These are phyloP conservation scores for Magnaporthales sp. DNA, from an alignment of 2,329 filamentous ascomycete genomes.

Conservation along the genomic window DNA sequence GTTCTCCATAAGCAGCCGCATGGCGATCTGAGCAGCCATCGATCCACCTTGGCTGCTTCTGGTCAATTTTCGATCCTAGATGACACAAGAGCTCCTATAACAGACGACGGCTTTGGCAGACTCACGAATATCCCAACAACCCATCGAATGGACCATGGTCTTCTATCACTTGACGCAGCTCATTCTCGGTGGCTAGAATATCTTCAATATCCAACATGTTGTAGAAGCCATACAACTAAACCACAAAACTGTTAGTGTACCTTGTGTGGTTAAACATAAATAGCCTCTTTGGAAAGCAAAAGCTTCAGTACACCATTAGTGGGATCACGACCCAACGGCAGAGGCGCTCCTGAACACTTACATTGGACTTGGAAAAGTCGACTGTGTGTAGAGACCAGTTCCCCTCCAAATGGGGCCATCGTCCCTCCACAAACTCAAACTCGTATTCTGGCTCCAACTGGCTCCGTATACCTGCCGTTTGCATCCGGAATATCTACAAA, in stretches of 20 bases:
- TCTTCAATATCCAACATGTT: constrained; percentile 9
- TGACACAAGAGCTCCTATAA: no score
- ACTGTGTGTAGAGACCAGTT: constrained; percentile 10
- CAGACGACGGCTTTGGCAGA: background rate
- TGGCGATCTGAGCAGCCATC: constrained; percentile 9
- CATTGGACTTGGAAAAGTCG: constrained; percentile 10
- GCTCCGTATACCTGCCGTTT: constrained; percentile 9
- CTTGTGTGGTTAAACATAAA: no score
- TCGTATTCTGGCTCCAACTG: constrained; percentile 8
- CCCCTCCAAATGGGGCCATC: constrained; percentile 9
- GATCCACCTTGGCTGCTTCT: constrained; percentile 8
- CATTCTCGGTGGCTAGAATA: constrained; percentile 9
- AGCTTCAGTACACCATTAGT: no score
- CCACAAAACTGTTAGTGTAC: no score
- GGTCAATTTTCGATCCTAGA: no score
- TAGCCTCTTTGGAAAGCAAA: no score
- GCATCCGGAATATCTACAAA: constrained; percentile 9
- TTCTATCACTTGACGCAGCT: constrained; percentile 9
- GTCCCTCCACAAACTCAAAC: constrained; percentile 10
- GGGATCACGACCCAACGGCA: no score
- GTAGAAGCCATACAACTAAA: constrained; percentile 10
- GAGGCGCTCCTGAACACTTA: background rate
- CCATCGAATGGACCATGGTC: constrained; percentile 10
- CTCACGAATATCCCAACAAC: constrained; percentile 4
- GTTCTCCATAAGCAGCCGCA: constrained; percentile 8